phyloP scores from a whole-genome alignment of 2,329 filamentous ascomycete genomes.

The Pseudogymnoascus sp. region DNA sequence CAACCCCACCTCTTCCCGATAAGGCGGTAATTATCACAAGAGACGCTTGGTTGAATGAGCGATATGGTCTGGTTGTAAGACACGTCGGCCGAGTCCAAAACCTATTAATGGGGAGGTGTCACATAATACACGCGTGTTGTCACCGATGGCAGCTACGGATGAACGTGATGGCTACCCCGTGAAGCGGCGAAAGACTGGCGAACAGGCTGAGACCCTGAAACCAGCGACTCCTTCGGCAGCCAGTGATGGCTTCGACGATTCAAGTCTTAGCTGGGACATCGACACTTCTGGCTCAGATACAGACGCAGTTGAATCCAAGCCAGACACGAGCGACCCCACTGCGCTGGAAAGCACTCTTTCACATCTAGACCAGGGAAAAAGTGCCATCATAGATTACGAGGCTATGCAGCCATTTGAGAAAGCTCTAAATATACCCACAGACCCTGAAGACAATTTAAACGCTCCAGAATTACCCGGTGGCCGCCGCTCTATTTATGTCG shows the following conservation, averaged over 20 bases:
- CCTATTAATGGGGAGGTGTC: background rate
- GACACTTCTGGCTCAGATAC: background rate
- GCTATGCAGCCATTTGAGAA: conserved; percentile 42
- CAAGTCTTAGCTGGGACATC: background rate
- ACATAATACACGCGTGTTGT: background rate
- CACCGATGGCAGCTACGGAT: background rate
- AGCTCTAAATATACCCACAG: conserved; percentile 32
- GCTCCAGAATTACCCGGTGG: conserved; percentile 63
- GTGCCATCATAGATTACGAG: conserved; percentile 76
- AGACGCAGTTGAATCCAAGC: background rate
- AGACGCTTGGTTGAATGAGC: background rate
- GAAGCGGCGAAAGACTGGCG: conserved; percentile 2
- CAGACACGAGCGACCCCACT: conserved; percentile 40
- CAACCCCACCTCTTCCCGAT: background rate
- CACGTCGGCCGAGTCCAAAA: background rate
- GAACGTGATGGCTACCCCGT: background rate
- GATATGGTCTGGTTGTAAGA: background rate
- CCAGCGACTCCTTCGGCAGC: background rate
- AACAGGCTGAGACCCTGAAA: background rate
- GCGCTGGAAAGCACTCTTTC: conserved; percentile 68
- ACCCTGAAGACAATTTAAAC: conserved; percentile 43
- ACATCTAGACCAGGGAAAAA: conserved; percentile 54
- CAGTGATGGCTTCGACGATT: background rate
- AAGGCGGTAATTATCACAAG: background rate
- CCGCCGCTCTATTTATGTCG: conserved; percentile 87